These are phyloP conservation scores for Nakaseomyces bracarensis DNA, from an alignment of 1,139 yeast genomes.

Conservation along the genomic window DNA sequence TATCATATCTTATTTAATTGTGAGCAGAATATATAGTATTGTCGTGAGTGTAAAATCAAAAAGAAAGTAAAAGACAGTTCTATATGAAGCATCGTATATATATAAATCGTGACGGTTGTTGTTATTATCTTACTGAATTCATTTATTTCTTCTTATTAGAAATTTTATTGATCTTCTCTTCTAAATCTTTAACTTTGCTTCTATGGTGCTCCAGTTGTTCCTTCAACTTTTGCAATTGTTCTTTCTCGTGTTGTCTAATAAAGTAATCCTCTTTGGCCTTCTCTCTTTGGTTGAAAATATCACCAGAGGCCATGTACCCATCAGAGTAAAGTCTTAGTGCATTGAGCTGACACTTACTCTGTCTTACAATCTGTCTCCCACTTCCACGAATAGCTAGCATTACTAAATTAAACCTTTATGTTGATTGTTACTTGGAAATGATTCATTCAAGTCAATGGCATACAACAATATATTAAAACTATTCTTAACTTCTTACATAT, in stretches of 20 bases:
- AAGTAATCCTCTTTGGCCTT: slow-evolving; percentile 62
- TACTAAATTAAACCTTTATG: neutral
- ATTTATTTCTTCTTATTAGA: slow-evolving; percentile 10
- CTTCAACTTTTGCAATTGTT: slow-evolving; percentile 46
- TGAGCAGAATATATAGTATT: too few relatives aligned
- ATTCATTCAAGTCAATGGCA: neutral
- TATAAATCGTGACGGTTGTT: too few relatives aligned
- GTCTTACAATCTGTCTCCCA: slow-evolving; percentile 1
- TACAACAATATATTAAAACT: too few relatives aligned
- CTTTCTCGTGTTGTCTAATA: slow-evolving; percentile 55
- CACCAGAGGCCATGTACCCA: slow-evolving; percentile 3
- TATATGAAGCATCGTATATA: too few relatives aligned
- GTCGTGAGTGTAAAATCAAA: too few relatives aligned
- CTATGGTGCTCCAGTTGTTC: slow-evolving; percentile 46
- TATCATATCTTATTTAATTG: too few relatives aligned
- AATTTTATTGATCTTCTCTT: slow-evolving; percentile 27
- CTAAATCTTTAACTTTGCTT: slow-evolving; percentile 35
- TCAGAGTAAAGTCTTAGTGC: slow-evolving; percentile 4
- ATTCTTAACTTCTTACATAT: too few relatives aligned
- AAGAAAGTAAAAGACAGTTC: too few relatives aligned
- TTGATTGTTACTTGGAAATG: neutral
- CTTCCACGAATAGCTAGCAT: slow-evolving; percentile 2
- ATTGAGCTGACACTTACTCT: neutral
- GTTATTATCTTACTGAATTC: too few relatives aligned
- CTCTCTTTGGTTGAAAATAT: slow-evolving; percentile 50